Evolutionary conservation across 106 monocot species (phyloP).

Genomic region (Dioscorea alata): DNA sequence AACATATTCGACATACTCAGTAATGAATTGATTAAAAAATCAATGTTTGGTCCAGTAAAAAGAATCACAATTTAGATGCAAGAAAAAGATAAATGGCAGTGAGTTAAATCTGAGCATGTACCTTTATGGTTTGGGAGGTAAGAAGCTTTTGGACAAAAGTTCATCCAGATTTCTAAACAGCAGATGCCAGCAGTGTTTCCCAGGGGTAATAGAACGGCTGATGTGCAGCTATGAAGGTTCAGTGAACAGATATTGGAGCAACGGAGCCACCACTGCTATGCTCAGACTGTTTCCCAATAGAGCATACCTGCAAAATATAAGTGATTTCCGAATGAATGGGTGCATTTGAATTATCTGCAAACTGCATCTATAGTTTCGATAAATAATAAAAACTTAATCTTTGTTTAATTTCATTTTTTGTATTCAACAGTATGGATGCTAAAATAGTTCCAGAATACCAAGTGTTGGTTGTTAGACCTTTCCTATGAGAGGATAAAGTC

Average conservation of each 20-base stretch:
- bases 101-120: background rate
- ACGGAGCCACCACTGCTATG: constrained; percentile 74
- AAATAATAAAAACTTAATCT: background rate
- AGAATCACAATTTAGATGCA: background rate
- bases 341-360: background rate
- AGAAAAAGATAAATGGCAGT: no score
- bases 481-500: background rate
- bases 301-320: constrained; percentile 59
- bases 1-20: no score
- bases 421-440: no score
- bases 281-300: constrained; percentile 88
- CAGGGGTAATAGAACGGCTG: background rate
- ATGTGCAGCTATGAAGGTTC: constrained; percentile 15
- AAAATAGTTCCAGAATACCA: background rate
- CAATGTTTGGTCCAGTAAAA: no score
- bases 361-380: background rate
- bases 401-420: background rate
- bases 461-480: background rate
- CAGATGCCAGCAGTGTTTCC: background rate
- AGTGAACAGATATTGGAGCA: constrained; percentile 63
- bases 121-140: background rate
- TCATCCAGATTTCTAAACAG: background rate
- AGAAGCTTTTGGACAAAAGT: background rate
- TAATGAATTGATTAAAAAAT: no score
- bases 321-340: background rate